A percentile compares a stretch with the other conserved stretches of the same genome.
These are phyloP conservation scores for Fagopyrum homotropicum DNA, from an alignment of 148 eudicot species.

Conservation along the genomic window DNA sequence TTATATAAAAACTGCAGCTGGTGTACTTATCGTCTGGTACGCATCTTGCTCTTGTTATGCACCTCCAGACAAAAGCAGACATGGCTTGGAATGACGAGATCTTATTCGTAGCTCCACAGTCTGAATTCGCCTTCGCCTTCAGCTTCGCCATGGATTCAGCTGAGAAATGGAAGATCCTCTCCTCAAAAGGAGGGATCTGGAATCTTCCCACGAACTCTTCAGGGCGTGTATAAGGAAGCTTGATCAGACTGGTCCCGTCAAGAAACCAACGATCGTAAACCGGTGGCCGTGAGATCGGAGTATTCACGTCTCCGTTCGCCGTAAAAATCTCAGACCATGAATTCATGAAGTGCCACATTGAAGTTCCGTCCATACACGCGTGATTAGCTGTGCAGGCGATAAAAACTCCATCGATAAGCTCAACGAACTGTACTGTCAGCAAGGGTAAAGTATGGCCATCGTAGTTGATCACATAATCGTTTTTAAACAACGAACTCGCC, in stretches of 20 bases:
- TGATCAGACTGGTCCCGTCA: conserved; percentile 6
- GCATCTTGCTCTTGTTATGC: not conserved
- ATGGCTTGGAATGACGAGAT: conserved; percentile 13
- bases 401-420: conserved; percentile 3
- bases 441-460: conserved; percentile 9
- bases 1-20: not conserved
- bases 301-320: not conserved
- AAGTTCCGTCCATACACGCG: conserved; percentile 7
- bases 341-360: conserved; percentile 18
- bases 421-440: not conserved
- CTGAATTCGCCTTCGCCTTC: conserved; percentile 20
- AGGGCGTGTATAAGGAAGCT: conserved; percentile 17
- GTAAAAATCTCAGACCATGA: conserved; percentile 15
- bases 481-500: conserved; percentile 4
- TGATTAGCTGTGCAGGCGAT: conserved; percentile 2
- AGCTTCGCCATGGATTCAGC: conserved; percentile 12
- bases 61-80: conserved; percentile 5
- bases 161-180: conserved; percentile 22
- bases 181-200: not conserved
- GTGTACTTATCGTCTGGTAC: not conserved
- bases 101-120: not conserved
- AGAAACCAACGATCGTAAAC: conserved; percentile 9
- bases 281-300: conserved; percentile 12
- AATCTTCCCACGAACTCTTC: conserved; percentile 14
- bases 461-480: conserved; percentile 4